Percentiles rank a stretch among this genome's conserved stretches.
Evolutionary conservation across 2,329 filamentous ascomycete genomes (phyloP).

Genomic region (Aspergillus sp.): DNA sequence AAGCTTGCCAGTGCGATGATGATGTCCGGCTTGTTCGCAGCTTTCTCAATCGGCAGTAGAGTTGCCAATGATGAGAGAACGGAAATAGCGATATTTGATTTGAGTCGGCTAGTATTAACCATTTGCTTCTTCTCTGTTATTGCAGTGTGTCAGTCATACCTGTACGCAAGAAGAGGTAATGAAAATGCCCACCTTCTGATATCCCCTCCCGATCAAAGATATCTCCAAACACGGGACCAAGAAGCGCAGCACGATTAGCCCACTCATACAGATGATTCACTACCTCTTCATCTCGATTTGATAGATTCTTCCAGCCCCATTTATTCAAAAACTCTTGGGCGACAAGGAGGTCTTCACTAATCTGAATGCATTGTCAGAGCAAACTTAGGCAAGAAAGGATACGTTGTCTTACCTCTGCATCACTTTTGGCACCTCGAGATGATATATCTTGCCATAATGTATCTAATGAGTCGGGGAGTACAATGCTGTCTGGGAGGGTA

Average conservation of each 20-base stretch:
- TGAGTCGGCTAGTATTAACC: slow-evolving; percentile 19
- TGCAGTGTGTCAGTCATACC: neutral
- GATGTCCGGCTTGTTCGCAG: slow-evolving; percentile 18
- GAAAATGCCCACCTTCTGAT: slow-evolving; percentile 8
- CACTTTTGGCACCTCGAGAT: slow-evolving; percentile 11
- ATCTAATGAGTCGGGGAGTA: slow-evolving; percentile 11
- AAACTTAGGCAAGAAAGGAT: neutral
- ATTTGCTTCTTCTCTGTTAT: slow-evolving; percentile 13
- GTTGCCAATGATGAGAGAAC: slow-evolving; percentile 17
- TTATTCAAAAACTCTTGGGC: slow-evolving; percentile 17
- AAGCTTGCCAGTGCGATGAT: slow-evolving; percentile 29
- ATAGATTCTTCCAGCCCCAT: slow-evolving; percentile 10
- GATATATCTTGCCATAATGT: slow-evolving; percentile 27
- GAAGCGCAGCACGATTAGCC: slow-evolving; percentile 24
- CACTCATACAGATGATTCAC: slow-evolving; percentile 26
- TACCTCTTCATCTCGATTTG: slow-evolving; percentile 17
- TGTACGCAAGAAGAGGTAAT: neutral
- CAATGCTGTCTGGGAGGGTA: slow-evolving; percentile 2
- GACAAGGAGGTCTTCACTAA: slow-evolving; percentile 26
- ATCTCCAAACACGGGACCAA: slow-evolving; percentile 25
- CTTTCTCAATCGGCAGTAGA: slow-evolving; percentile 13
- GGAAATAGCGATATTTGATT: slow-evolving; percentile 23
- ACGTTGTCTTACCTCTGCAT: slow-evolving; percentile 16
- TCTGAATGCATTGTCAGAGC: slow-evolving; percentile 13
- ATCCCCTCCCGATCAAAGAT: slow-evolving; percentile 17